A percentile compares a stretch with the other conserved stretches of the same genome.
Evolutionary conservation across 1,284 basidiomycete genomes (phyloP).

Genomic region (Sanguinoderma infundibulare): DNA sequence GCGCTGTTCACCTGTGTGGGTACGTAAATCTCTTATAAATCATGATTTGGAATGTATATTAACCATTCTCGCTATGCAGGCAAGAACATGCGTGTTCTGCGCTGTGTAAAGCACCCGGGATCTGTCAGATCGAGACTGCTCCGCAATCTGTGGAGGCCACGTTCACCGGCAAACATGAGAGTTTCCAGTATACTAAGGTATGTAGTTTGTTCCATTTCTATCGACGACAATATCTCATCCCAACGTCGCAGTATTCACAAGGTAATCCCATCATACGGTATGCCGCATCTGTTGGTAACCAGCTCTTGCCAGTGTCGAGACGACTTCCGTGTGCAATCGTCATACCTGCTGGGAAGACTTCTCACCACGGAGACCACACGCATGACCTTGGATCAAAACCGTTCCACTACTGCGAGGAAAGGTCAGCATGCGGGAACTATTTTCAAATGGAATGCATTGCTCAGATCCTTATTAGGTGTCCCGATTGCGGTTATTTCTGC

Average conservation of each 20-base stretch:
- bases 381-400: slow-evolving; percentile 45
- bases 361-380: slow-evolving; percentile 51
- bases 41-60: background rate
- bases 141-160: slow-evolving; percentile 63
- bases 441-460: background rate
- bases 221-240: background rate
- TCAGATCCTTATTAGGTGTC: slow-evolving; percentile 44
- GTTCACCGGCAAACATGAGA: slow-evolving; percentile 51
- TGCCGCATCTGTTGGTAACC: background rate
- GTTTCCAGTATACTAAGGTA: slow-evolving; percentile 55
- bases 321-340: slow-evolving; percentile 51
- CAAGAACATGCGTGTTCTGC: slow-evolving; percentile 53
- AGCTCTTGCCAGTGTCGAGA: slow-evolving; percentile 43
- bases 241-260: slow-evolving; percentile 34
- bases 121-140: slow-evolving; percentile 60
- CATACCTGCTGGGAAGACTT: slow-evolving; percentile 46
- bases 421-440: slow-evolving; percentile 34
- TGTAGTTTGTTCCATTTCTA: slow-evolving; percentile 3
- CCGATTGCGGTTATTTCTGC: slow-evolving; percentile 62
- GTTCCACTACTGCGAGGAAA: slow-evolving; percentile 49
- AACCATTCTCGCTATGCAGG: slow-evolving; percentile 38
- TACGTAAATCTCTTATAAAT: slow-evolving; percentile 35
- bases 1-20: slow-evolving; percentile 62
- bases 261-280: no score
- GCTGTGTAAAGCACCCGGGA: slow-evolving; percentile 48